phyloP scores from a whole-genome alignment of 305 asterid genomes.

The Plantago lanceolata region DNA sequence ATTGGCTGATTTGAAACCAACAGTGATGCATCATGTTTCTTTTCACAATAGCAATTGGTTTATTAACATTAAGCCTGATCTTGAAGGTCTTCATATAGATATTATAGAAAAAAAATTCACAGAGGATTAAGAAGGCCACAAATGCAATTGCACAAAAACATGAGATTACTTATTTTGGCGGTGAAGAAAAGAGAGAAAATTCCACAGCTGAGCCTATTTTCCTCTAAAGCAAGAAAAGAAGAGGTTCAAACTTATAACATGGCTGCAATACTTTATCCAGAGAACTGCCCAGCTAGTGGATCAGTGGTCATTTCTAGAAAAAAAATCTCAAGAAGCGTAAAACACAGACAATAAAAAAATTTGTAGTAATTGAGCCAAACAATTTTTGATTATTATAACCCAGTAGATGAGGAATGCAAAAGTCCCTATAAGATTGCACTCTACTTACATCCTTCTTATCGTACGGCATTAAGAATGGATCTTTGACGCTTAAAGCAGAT shows the following conservation, averaged over 20 bases:
- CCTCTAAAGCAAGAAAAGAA: neutral
- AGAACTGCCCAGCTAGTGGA: slow-evolving; percentile 1
- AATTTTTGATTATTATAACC: slow-evolving; percentile 15
- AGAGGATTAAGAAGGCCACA: too few species aligned
- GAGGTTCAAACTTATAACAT: slow-evolving; percentile 11
- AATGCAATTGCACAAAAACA: too few species aligned
- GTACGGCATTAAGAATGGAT: slow-evolving; percentile 91
- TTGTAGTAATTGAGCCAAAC: too few species aligned
- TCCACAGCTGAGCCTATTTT: slow-evolving; percentile 2
- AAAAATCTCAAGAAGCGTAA: neutral
- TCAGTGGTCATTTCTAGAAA: neutral
- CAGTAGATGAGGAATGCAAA: slow-evolving; percentile 5
- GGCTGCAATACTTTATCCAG: slow-evolving; percentile 17
- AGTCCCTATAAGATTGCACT: slow-evolving; percentile 14
- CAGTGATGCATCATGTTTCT: slow-evolving; percentile 1
- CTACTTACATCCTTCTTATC: slow-evolving; percentile 91
- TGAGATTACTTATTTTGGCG: too few species aligned
- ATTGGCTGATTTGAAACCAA: neutral
- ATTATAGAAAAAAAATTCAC: too few species aligned
- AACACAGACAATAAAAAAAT: too few species aligned
- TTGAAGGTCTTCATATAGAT: too few species aligned
- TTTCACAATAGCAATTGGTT: neutral
- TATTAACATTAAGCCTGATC: too few species aligned
- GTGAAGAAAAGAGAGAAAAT: neutral
- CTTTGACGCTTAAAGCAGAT: slow-evolving; percentile 83